These are phyloP conservation scores for Pelargonium myrrhifolium DNA, from an alignment of 441 rosid genomes.

Conservation along the genomic window DNA sequence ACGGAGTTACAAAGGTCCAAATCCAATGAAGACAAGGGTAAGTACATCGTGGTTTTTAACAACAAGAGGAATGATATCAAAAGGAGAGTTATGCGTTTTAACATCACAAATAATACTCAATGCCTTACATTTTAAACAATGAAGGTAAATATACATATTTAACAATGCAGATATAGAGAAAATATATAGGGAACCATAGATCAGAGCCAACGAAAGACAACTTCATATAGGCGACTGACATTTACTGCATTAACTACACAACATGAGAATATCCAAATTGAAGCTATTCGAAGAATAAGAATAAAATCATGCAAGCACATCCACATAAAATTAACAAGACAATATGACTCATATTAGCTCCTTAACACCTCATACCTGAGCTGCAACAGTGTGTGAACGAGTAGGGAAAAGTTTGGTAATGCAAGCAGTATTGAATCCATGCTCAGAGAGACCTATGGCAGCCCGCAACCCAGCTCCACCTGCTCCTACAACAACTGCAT, in stretches of 20 bases:
- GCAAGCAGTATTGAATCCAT: slow-evolving; percentile 94
- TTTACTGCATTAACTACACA: background rate
- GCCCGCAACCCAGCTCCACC: slow-evolving; percentile 97
- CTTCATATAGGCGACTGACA: background rate
- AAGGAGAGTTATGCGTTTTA: background rate
- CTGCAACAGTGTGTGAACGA: slow-evolving; percentile 94
- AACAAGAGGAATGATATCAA: background rate
- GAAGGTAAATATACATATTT: background rate
- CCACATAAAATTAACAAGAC: background rate
- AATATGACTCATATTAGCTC: background rate
- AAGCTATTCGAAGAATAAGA: background rate
- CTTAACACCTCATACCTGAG: slow-evolving; percentile 52
- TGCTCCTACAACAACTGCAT: slow-evolving; percentile 92
- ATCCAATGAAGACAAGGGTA: background rate
- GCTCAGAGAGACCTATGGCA: slow-evolving; percentile 91
- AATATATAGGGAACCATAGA: background rate
- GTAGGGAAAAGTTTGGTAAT: slow-evolving; percentile 95
- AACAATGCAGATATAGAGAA: background rate
- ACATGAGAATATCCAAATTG: background rate
- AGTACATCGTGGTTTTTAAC: background rate
- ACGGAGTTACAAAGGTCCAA: background rate
- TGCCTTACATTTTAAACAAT: no score
- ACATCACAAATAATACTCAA: no score
- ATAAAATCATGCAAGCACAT: background rate
- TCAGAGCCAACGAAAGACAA: background rate